Percentiles rank a stretch among this genome's conserved stretches.
Conservation (phyloP, 2,329 filamentous ascomycete genomes). For the Stagonosporopsis vannaccii region DNA sequence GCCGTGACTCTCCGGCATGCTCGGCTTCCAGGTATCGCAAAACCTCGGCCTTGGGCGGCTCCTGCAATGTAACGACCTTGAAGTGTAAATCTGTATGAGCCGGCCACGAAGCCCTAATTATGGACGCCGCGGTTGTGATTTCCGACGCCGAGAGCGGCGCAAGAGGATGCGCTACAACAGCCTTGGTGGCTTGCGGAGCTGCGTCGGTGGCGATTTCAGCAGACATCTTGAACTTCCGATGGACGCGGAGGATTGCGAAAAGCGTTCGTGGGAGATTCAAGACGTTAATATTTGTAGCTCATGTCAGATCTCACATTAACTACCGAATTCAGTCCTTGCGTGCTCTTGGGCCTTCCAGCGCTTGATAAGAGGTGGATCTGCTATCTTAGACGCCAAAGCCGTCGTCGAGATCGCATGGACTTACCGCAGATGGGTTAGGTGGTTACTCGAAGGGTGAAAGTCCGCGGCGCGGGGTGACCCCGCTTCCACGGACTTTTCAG, state of each 20-base stretch:
- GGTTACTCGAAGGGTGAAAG: conserved; percentile 9
- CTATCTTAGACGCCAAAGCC: conserved; percentile 14
- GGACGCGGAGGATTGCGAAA: not conserved
- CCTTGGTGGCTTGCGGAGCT: conserved; percentile 30
- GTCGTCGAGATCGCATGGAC: conserved; percentile 33
- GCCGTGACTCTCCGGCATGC: conserved; percentile 59
- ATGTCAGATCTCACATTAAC: conserved; percentile 7
- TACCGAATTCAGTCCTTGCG: conserved; percentile 8
- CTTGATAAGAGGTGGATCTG: conserved; percentile 20
- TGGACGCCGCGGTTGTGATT: conserved; percentile 59
- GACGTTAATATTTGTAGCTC: conserved; percentile 9
- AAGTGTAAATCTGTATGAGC: conserved; percentile 64
- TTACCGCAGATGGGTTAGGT: conserved; percentile 30
- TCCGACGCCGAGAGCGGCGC: conserved; percentile 66
- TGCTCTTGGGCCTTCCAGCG: not conserved
- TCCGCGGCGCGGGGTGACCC: conserved; percentile 18
- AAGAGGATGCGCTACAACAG: conserved; percentile 60
- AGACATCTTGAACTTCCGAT: conserved; percentile 32
- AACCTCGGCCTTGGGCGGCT: conserved; percentile 67
- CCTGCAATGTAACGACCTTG: conserved; percentile 72
- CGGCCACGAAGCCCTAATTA: conserved; percentile 65
- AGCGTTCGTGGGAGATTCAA: not conserved
- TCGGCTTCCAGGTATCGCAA: conserved; percentile 70
- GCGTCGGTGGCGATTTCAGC: conserved; percentile 38
- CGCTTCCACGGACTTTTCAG: conserved; percentile 1